A percentile compares a stretch with the other conserved stretches of the same genome.
These are phyloP conservation scores for Piromyces finnis DNA, from an alignment of 192 early-diverging fungal genomes.

Conservation along the genomic window DNA sequence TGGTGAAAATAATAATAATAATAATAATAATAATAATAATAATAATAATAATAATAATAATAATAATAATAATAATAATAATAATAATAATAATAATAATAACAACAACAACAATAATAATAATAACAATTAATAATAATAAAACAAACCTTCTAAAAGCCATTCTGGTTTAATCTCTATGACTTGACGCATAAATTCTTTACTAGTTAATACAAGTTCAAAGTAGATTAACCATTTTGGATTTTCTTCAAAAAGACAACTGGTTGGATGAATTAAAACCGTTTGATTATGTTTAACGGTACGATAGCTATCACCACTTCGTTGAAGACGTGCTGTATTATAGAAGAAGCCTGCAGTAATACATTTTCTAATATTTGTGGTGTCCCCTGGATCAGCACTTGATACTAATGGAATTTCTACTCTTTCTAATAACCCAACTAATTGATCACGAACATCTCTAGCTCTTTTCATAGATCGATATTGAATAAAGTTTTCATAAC, in stretches of 20 bases:
- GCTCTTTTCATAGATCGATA: constrained; percentile 76
- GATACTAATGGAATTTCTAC: constrained; percentile 66
- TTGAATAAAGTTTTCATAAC: constrained; percentile 94
- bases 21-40: no score
- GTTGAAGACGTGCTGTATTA: constrained; percentile 49
- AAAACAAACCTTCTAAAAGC: constrained; percentile 36
- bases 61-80: no score
- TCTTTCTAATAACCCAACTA: constrained; percentile 78
- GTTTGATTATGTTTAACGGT: constrained; percentile 81
- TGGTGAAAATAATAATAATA: no score
- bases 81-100: no score
- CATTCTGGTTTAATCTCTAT: constrained; percentile 80
- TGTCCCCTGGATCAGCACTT: constrained; percentile 73
- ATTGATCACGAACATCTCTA: constrained; percentile 83
- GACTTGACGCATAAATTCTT: constrained; percentile 90
- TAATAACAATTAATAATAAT: neutral
- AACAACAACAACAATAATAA: no score
- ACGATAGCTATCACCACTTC: constrained; percentile 77
- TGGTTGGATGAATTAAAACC: constrained; percentile 83
- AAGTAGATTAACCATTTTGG: constrained; percentile 80
- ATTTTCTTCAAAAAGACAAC: constrained; percentile 53
- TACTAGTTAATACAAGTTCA: constrained; percentile 81
- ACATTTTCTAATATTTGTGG: constrained; percentile 76
- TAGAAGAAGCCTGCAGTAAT: constrained; percentile 92
- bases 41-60: no score